Evolutionary conservation across 1,284 basidiomycete genomes (phyloP), one percentile per base, ranked within the genome.

Genomic region (Ceratobasidium sp.): DNA sequence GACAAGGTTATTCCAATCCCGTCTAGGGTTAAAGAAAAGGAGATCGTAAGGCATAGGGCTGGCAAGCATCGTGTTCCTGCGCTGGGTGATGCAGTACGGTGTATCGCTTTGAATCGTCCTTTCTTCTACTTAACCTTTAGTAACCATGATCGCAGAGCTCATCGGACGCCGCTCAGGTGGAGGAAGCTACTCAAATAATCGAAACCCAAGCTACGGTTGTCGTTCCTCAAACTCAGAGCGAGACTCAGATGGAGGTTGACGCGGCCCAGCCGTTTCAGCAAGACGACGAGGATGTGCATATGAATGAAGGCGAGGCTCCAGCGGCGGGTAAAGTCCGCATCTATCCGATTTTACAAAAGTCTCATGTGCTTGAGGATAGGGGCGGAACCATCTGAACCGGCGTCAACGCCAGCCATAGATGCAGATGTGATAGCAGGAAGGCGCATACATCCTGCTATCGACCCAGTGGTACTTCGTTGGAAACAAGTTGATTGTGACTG

Each of bases 1-100:
- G 65, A 48, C 21, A n/a, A 59, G 12, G 45, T 69, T 32, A 45
- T 41, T 23, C 64, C 75, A 4, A 71, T 76, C 43, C 57, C 46
- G 0, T 18, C 3, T n/a, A n/a, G n/a, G n/a, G n/a, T n/a, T 48
- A 73, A 18, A 64, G 61, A 14, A 41, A 60, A 57, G 36, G 28
- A 41, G 36, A 41, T 39, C 3, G 46, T 48, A 5, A 26, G 55
- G 53, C 59, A 73, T 59, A 39, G n/a, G 9, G 72, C 41, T 39
- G 64, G 72, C 16, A 43, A 18, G 39, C 61, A 73, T 45, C 34
- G 53, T 53, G 72, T 59, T 2, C 45, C 61, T 18, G 72, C 28
- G 53, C 57, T 67, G 46, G 21, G 57, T 26, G 30, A 50, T 39
- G 46, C 28, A 18, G 58, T 72, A 45, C 23, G n/a, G 58, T 55